Base-by-base conservation (phyloP, 306 rosid species). In the Cucurbita moschata region DNA sequence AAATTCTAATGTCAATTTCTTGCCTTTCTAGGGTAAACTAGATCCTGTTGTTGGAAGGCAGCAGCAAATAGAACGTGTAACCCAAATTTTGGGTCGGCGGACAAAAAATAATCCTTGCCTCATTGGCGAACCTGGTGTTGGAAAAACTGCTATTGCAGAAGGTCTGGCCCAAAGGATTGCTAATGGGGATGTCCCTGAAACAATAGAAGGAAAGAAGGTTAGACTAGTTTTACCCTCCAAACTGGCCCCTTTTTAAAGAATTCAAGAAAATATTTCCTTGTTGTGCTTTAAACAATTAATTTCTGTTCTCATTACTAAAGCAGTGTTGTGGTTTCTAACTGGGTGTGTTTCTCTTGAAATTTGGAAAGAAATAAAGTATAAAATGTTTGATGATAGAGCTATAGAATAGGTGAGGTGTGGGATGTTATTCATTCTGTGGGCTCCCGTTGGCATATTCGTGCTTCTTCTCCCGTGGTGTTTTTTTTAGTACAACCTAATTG, bases 1-100 rank as follows among this genome's bases (percentile, higher is more conserved):
- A 35, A 3, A 16, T 18, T 30, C 54, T 55, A 51, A 55, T 43
- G 54, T 66, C 53, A 16, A 50, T 66, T 63, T 38, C 38, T 62
- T 57, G n/a, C 60, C 7, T 72, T 51, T 57, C 10, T 80, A 93
- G 98, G 98, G 97, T 43, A 93, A 93, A 85, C 77, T 93, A 79
- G 97, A 93, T 85, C 98, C 98, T 58, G 96, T 90, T 67, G 94
- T 93, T 56, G 98, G 98, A 80, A 90, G 98, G 84, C 98, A 93
- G 73, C 88, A 38, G 5, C 98, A 93, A 79, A 90, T 93, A 58
- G 98, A 93, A 81, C 89, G 98, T 38, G 98, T 93, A 21, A 90
- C 90, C 75, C 98, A 93, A 83, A 93, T 93, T 72, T 77, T 93
- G 81, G 97, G 98, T 43, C 86, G 98, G 67, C 83, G 97, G 42